Base-by-base conservation (phyloP, 2,329 filamentous ascomycete genomes). In the Penicillium vulpinum region DNA sequence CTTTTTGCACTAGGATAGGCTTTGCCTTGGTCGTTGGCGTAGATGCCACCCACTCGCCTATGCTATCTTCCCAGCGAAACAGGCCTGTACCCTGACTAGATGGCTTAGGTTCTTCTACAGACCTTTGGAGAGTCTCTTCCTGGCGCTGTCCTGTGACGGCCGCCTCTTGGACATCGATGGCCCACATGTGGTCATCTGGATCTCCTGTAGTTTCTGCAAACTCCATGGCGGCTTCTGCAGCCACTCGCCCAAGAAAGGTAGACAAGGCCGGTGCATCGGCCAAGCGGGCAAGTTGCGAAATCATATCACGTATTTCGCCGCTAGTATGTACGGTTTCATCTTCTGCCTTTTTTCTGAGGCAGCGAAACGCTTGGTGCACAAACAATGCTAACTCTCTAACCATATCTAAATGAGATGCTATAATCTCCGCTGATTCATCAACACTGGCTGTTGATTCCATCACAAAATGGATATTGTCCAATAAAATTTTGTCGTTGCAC, bases 51-150 rank as follows among this genome's bases (percentile, higher is more conserved):
- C 82, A 85, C 67, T 84, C 82, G 35, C 80, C 78, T 65, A 85
- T 83, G 43, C 78, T 79, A 63, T 83, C 81, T 64, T 84, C 82
- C 82, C 82, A 85, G 31, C 78, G 69, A 75, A 83, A 67, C 61
- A 72, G 56, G 11, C 64, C 68, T 8, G 57, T 60, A 10, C 67
- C 36, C 59, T 67, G 54, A 24, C 47, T 35, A 31, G 39, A 47
- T n/a, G 47, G 43, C 24, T 61, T 64, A 7, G 51, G 48, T n/a
- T 61, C 63, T 48, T 62, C 51, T 3, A 50, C 43, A 21, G 59
- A 58, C 6, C 40, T 51, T 44, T 60, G 26, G 50, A 57, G 54
- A 16, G 41, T 40, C 21, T 59, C 33, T 46, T 56, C 51, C 29
- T 51, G 43, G 2, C 49, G 51, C 48, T 69, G 68, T 31, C 57